These are phyloP conservation scores for Nakazawaea siamensis DNA, from an alignment of 805 yeast species.

Conservation along the genomic window DNA sequence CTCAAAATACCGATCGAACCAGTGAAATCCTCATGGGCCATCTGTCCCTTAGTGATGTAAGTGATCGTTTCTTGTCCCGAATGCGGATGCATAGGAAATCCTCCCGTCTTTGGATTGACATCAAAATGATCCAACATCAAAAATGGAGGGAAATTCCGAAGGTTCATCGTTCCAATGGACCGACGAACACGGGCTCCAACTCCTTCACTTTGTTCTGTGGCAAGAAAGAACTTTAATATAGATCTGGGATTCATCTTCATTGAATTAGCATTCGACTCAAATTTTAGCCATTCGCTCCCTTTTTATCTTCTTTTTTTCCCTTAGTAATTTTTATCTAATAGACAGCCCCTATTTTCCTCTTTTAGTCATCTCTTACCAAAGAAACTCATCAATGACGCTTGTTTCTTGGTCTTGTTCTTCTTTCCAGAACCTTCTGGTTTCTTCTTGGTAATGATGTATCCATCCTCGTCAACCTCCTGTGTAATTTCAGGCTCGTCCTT, in stretches of 20 bases:
- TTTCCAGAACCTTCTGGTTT: conserved; percentile 1
- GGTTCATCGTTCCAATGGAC: conserved; percentile 60
- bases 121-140: conserved; percentile 75
- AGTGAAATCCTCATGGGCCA: conserved; percentile 83
- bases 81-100: conserved; percentile 82
- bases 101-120: conserved; percentile 53
- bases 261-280: too few relatives aligned
- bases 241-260: conserved; percentile 28
- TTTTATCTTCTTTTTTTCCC: not conserved
- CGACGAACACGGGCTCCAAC: conserved; percentile 84
- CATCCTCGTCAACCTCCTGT: conserved; percentile 39
- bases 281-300: not conserved
- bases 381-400: conserved; percentile 38
- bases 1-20: conserved; percentile 71
- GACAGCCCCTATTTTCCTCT: not conserved
- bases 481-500: conserved; percentile 14
- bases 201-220: conserved; percentile 74
- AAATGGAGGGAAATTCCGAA: conserved; percentile 77
- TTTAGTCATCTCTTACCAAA: conserved; percentile 32
- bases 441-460: conserved; percentile 33
- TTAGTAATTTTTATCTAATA: conserved; percentile 9
- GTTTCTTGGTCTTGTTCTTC: conserved; percentile 25
- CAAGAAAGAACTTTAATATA: conserved; percentile 42
- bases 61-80: conserved; percentile 81
- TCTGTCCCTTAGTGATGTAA: conserved; percentile 51